Conservation (phyloP, 139 green algal species). For the Tetradesmus lagerheimii region DNA sequence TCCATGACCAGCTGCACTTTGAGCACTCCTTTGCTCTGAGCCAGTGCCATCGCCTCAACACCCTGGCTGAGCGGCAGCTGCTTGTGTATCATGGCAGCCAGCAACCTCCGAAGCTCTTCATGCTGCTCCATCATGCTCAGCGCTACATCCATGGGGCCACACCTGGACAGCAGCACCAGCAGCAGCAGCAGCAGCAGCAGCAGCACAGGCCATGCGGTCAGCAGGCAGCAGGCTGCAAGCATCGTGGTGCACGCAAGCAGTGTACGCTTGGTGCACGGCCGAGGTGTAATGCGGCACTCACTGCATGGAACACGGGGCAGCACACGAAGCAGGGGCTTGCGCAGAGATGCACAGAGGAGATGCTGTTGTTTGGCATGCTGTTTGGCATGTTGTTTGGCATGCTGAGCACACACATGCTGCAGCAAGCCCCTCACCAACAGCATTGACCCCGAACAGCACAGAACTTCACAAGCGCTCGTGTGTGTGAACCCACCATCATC, state of each 20-base stretch:
- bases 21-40: constrained; percentile 62
- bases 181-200: not conserved
- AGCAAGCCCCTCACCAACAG: not conserved
- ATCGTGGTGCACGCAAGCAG: not conserved
- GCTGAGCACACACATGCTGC: not conserved
- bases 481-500: not conserved
- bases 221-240: not conserved
- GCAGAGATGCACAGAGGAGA: no score
- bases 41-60: constrained; percentile 61
- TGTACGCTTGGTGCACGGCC: no score
- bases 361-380: no score
- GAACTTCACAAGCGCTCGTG: no score
- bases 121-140: constrained; percentile 60
- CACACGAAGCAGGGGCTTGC: no score
- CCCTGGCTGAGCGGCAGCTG: constrained; percentile 63
- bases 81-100: constrained; percentile 59
- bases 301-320: no score
- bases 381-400: no score
- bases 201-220: not conserved
- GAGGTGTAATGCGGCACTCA: no score
- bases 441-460: no score
- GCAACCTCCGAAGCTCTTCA: constrained; percentile 50
- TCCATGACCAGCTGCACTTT: constrained; percentile 72
- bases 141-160: constrained; percentile 73
- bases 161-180: constrained; percentile 53